Conservation (phyloP, 2,329 filamentous ascomycete species). For the Curvularia sp. region DNA sequence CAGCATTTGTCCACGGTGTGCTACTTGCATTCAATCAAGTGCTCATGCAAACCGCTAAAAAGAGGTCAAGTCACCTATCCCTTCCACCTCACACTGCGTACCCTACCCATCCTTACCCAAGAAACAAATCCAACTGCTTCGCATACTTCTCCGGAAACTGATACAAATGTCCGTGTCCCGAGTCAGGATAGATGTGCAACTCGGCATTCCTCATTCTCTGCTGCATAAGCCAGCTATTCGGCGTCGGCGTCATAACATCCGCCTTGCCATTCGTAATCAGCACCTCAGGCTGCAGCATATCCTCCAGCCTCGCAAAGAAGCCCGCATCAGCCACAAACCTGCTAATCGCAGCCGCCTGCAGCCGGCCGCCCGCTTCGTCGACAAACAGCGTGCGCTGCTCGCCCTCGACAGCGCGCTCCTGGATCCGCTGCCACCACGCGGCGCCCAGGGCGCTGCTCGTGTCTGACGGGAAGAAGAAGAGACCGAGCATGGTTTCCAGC, state of each 20-base stretch:
- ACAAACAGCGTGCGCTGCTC: conserved; percentile 2
- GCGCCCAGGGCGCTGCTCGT: conserved; percentile 12
- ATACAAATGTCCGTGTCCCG: conserved; percentile 32
- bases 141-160: conserved; percentile 28
- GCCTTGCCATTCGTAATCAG: conserved; percentile 38
- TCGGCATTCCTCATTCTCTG: conserved; percentile 24
- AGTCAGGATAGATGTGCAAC: conserved; percentile 26
- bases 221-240: conserved; percentile 23
- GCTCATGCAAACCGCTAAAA: neutral
- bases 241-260: conserved; percentile 26
- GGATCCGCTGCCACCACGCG: conserved; percentile 12
- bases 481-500: conserved; percentile 1
- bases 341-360: neutral
- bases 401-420: neutral
- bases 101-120: conserved; percentile 1
- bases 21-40: neutral
- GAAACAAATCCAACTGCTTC: conserved; percentile 19
- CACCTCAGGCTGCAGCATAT: conserved; percentile 37
- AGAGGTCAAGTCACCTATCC: neutral
- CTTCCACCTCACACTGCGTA: neutral
- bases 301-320: conserved; percentile 4
- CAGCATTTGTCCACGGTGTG: neutral
- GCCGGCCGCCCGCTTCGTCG: neutral
- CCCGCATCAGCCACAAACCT: neutral
- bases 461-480: conserved; percentile 22